phyloP scores from a whole-genome alignment of 78 protist genomes.

The Polysphondylium violaceum region DNA sequence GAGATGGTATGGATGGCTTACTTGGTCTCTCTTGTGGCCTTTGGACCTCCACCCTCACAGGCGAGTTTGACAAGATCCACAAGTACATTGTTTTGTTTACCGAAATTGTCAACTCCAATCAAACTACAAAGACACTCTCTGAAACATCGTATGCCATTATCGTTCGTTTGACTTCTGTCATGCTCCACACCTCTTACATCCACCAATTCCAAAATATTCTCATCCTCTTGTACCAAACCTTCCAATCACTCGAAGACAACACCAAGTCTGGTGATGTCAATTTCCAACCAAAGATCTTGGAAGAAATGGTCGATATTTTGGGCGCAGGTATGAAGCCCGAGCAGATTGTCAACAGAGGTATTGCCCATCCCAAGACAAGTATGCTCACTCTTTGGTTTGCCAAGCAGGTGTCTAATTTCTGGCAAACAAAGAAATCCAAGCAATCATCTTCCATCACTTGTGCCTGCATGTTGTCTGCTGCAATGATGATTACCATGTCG shows the following conservation, averaged over 20 bases:
- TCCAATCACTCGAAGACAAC: conserved; percentile 12
- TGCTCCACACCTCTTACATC: conserved; percentile 42
- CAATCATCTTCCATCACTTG: not conserved
- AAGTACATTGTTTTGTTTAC: not conserved
- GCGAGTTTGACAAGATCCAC: conserved; percentile 25
- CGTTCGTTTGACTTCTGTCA: conserved; percentile 29
- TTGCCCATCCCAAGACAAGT: conserved; percentile 55
- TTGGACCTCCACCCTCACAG: conserved; percentile 23
- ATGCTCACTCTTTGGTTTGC: conserved; percentile 57
- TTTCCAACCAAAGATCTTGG: conserved; percentile 26
- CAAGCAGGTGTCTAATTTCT: conserved; percentile 5
- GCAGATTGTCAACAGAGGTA: conserved; percentile 54
- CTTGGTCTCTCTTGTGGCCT: conserved; percentile 64
- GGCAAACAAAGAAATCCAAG: not conserved
- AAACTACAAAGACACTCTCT: not conserved
- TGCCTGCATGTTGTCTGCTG: conserved; percentile 2
- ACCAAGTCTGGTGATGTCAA: not conserved
- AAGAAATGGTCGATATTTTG: conserved; percentile 65
- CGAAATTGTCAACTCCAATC: not conserved
- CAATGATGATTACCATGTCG: conserved; percentile 21
- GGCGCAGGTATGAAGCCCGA: conserved; percentile 56
- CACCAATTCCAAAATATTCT: conserved; percentile 37
- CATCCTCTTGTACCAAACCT: conserved; percentile 8
- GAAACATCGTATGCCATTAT: conserved; percentile 67
- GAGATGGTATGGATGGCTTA: conserved; percentile 73